These are phyloP conservation scores for Auriscalpium vulgare DNA, from an alignment of 768 basidiomycete species.

Conservation along the genomic window DNA sequence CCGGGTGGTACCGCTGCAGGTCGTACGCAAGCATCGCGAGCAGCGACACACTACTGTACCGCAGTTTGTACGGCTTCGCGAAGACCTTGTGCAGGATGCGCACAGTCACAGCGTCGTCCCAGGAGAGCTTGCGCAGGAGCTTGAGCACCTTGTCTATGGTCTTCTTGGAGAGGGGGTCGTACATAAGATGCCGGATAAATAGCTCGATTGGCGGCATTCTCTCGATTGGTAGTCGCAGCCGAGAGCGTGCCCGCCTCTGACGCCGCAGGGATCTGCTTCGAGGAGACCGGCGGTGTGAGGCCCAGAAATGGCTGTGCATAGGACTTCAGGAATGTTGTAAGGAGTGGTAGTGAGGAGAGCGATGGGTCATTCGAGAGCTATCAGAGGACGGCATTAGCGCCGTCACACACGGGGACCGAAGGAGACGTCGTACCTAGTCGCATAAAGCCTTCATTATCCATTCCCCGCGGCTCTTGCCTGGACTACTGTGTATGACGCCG, in stretches of 20 bases:
- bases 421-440: conserved; percentile 57
- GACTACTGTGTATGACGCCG: conserved; percentile 70
- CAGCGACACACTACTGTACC: conserved; percentile 80
- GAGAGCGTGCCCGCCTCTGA: conserved; percentile 53
- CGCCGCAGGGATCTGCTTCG: conserved; percentile 51
- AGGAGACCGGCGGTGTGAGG: conserved; percentile 40
- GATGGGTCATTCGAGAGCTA: conserved; percentile 86
- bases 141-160: conserved; percentile 95
- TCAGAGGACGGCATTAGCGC: neutral
- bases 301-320: conserved; percentile 86
- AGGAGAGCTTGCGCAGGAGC: conserved; percentile 87
- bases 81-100: conserved; percentile 79
- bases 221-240: conserved; percentile 21
- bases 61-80: conserved; percentile 98
- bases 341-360: conserved; percentile 79
- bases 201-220: conserved; percentile 57
- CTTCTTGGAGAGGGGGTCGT: conserved; percentile 86
- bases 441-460: conserved; percentile 85
- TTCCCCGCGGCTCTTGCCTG: conserved; percentile 68
- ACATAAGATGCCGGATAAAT: conserved; percentile 95
- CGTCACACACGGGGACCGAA: conserved; percentile 13
- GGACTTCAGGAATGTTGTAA: conserved; percentile 90
- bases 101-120: conserved; percentile 68
- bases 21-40: conserved; percentile 95
- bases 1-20: conserved; percentile 85